A percentile compares a stretch with the other conserved stretches of the same genome.
These are phyloP conservation scores for Nakazawaea ishiwadae DNA, from an alignment of 805 yeast species.

Conservation along the genomic window DNA sequence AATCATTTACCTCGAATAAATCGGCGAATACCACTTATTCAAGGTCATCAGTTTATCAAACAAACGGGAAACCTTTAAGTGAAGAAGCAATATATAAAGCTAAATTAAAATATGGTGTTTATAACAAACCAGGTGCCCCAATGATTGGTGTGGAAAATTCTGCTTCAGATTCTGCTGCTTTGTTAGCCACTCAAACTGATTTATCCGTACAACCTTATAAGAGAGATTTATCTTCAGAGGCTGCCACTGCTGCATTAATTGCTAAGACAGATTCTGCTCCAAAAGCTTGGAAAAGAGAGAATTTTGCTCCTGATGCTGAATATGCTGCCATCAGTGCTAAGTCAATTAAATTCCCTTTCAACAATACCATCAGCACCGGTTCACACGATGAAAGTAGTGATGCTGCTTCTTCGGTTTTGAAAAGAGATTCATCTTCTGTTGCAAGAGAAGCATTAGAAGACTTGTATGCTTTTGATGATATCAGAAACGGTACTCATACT, in stretches of 20 bases:
- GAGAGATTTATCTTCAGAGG: constrained; percentile 54
- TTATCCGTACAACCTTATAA: constrained; percentile 62
- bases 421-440: constrained; percentile 21
- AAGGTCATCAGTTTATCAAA: constrained; percentile 51
- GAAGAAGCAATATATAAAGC: constrained; percentile 75
- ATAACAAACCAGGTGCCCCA: constrained; percentile 44
- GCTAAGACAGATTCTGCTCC: constrained; percentile 44
- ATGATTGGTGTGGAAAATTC: constrained; percentile 61
- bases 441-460: constrained; percentile 36
- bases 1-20: constrained; percentile 11
- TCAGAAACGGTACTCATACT: constrained; percentile 34
- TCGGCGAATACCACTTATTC: constrained; percentile 15
- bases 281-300: constrained; percentile 43
- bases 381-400: constrained; percentile 28
- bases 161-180: constrained; percentile 75
- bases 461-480: constrained; percentile 37
- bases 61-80: constrained; percentile 65
- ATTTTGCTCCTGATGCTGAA: constrained; percentile 41
- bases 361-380: constrained; percentile 15
- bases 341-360: constrained; percentile 27
- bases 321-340: constrained; percentile 36
- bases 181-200: constrained; percentile 65
- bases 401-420: constrained; percentile 34
- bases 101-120: constrained; percentile 64
- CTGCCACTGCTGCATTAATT: constrained; percentile 59